Evolutionary conservation across 345 rosid species (phyloP), one percentile per base, ranked within the genome.

Genomic region (Streptanthus diversifolius): DNA sequence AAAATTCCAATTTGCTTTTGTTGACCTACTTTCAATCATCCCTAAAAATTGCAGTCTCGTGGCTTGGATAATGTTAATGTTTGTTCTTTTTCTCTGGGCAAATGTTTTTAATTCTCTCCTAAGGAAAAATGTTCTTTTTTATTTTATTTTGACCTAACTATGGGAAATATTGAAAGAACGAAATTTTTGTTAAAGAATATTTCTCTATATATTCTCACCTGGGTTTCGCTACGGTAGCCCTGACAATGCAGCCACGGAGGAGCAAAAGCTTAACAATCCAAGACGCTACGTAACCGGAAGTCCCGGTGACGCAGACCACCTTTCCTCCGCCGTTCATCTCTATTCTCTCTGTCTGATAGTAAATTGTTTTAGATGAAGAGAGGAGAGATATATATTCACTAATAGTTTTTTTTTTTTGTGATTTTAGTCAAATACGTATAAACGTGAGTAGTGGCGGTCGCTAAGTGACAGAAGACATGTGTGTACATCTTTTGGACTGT

Each of bases 261-360:
- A 86, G 90, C 57, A 86, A 69, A 29, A 63, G 74, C 79, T 86
- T 86, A 17, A 84, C 82, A 35, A 86, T 60, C 84, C 90, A 81
- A 48, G 85, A 82, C 0, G 85, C 89, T 15, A 83, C 37, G 72
- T 49, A 85, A 19, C 89, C 85, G 5, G 83, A 82, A 45, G 81
- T 87, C 70, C 83, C 90, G 7, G 82, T 86, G 70, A 86, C 84
- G 30, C 86, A 80, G 15, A 82, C 88, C 27, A 80, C 77, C 44
- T 79, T 70, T 43, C 76, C 80, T 66, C 30, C 48, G 12, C 70
- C 66, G 41, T 62, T 66, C 81, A 64, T 81, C 10, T 15, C 13
- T 44, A 39, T 63, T 39, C 1, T 18, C 11, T 21, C 7, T 37
- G 13, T 21, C 30, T 37, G 19, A 51, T 11, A 11, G 0, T 2